These are phyloP conservation scores for Benincasa hispida DNA, from an alignment of 306 rosid genomes.

Conservation along the genomic window DNA sequence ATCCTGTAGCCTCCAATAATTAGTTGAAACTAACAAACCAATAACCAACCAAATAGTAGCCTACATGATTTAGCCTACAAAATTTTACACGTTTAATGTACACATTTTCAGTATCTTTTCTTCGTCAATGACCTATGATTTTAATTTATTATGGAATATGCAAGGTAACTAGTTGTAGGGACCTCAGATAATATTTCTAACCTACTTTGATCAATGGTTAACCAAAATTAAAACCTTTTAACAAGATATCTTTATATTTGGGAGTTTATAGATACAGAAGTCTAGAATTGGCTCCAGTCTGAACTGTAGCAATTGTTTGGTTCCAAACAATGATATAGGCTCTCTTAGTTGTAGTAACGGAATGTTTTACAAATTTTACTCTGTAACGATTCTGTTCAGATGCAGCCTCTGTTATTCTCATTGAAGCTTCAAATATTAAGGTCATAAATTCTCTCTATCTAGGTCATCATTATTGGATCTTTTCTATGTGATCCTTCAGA, in stretches of 20 bases:
- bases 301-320: not conserved
- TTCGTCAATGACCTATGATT: not conserved
- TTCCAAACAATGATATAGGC: not conserved
- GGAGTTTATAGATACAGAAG: not conserved
- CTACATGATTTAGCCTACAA: not conserved
- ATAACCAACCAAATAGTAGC: not conserved
- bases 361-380: not conserved
- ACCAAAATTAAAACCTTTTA: not conserved
- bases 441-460: slow-evolving; percentile 15
- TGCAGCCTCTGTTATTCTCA: slow-evolving; percentile 1
- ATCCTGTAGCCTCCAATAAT: not conserved
- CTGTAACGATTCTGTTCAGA: slow-evolving; percentile 3
- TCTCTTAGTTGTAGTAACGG: not conserved
- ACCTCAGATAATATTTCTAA: not conserved
- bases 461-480: slow-evolving; percentile 76
- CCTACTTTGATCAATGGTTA: not conserved
- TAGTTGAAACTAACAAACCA: not conserved
- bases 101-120: not conserved
- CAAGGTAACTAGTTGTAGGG: not conserved
- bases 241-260: not conserved
- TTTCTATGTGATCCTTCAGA: slow-evolving; percentile 61
- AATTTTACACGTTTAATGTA: not conserved
- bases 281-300: not conserved
- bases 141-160: not conserved
- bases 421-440: slow-evolving; percentile 15